These are phyloP conservation scores for Colletotrichum filicis DNA, from an alignment of 2,329 filamentous ascomycete species.

Conservation along the genomic window DNA sequence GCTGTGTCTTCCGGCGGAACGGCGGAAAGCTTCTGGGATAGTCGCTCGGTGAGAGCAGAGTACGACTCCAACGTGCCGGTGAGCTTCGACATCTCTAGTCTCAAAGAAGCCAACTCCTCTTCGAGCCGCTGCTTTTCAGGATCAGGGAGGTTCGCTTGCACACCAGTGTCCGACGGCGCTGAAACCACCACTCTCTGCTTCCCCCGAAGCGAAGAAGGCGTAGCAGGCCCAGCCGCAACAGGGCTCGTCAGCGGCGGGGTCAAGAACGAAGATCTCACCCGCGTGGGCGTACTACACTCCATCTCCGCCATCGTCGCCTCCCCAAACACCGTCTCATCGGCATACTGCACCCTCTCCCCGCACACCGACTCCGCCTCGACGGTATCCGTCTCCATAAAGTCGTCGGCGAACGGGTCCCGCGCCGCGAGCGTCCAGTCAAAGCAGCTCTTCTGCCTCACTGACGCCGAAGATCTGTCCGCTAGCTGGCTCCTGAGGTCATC, in stretches of 20 bases:
- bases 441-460: conserved; percentile 38
- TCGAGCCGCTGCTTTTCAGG: conserved; percentile 54
- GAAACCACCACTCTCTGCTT: conserved; percentile 31
- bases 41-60: conserved; percentile 50
- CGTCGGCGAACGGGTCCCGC: conserved; percentile 56
- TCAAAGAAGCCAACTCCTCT: conserved; percentile 59
- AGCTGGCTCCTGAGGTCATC: conserved; percentile 48
- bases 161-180: conserved; percentile 46
- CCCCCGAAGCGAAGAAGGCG: conserved; percentile 49
- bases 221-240: conserved; percentile 41
- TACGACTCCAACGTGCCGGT: conserved; percentile 60
- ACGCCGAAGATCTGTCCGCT: conserved; percentile 37
- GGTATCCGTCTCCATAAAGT: conserved; percentile 52
- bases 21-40: conserved; percentile 49
- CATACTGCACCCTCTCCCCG: conserved; percentile 58
- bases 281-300: conserved; percentile 62
- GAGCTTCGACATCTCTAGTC: conserved; percentile 60
- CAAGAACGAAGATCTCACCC: conserved; percentile 58
- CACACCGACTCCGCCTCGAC: conserved; percentile 58
- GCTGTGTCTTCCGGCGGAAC: conserved; percentile 38
- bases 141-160: conserved; percentile 56
- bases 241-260: conserved; percentile 68
- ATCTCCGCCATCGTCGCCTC: conserved; percentile 63
- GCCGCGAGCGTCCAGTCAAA: conserved; percentile 65
- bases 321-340: conserved; percentile 55